Evolutionary conservation across 108 stramenopile species (phyloP), one percentile per base, ranked within the genome.

Genomic region (Chaetoceros tenuissimus): DNA sequence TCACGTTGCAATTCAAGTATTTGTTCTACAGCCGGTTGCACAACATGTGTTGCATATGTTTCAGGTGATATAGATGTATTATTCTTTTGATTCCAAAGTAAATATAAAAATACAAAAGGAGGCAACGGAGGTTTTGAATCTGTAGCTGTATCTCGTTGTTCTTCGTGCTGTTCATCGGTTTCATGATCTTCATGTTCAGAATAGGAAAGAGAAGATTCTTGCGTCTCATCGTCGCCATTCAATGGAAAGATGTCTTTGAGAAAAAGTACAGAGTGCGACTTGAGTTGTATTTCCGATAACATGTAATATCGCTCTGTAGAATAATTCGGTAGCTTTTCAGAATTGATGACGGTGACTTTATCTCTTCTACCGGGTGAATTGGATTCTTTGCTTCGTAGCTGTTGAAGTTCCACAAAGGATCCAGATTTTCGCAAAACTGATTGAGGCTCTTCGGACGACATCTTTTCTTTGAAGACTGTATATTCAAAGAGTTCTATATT

Each of bases 301-400:
- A 80, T 69, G 51, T 82, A 86, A 52, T 69, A 74, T 10, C 85
- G 69, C 45, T 86, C 85, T 40, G 66, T 55, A 52, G 61, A 29
- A 31, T 40, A 40, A 40, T 40, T 40, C 5, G 34, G 34, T 10
- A 40, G 34, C 8, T 40, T 13, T 5, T 40, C 13, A 13, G 34
- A 10, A 13, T 40, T 5, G 13, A 40, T 40, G 8, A 40, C 34
- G 5, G 34, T 40, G 34, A 40, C 34, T 40, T 40, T 40, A 13
- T 5, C 13, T 13, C 13, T 40, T 40, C 34, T 5, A 13, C 34
- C 8, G 13, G 34, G 34, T 10, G 34, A 40, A 40, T 5, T 5
- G 8, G 34, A 40, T 10, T 40, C 34, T 13, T 10, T 40, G 34
- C 34, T 40, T 13, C 13, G 5, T 40, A 10, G 34, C 5, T 10